A percentile compares a stretch with the other conserved stretches of the same genome.
These are phyloP conservation scores for Aspergillus cavernicola DNA, from an alignment of 495 filamentous ascomycete genomes.

Conservation along the genomic window DNA sequence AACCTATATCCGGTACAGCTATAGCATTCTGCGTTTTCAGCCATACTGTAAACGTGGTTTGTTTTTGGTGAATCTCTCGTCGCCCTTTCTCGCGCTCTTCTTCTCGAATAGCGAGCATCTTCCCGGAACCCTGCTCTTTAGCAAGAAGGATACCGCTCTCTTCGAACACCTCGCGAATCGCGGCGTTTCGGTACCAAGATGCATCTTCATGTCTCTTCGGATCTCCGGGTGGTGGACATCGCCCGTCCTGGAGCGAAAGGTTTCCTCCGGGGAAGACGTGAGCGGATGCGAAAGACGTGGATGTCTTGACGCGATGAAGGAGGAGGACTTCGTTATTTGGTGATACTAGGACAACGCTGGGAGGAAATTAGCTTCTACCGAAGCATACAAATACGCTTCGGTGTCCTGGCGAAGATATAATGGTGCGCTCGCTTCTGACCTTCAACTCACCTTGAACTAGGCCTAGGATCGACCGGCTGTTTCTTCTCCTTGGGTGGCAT, in stretches of 20 bases:
- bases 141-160: slow-evolving; percentile 89
- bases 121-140: slow-evolving; percentile 38
- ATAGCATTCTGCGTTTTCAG: slow-evolving; percentile 54
- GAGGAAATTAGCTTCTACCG: background rate
- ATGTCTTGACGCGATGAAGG: slow-evolving; percentile 77
- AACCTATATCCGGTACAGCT: slow-evolving; percentile 65
- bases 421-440: no score
- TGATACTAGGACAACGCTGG: slow-evolving; percentile 82
- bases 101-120: slow-evolving; percentile 56
- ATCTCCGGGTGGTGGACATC: slow-evolving; percentile 43
- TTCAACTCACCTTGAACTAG: slow-evolving; percentile 31
- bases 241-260: slow-evolving; percentile 64
- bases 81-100: slow-evolving; percentile 62
- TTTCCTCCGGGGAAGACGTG: slow-evolving; percentile 98
- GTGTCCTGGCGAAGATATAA: background rate
- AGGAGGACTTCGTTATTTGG: slow-evolving; percentile 82
- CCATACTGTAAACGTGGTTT: slow-evolving; percentile 64
- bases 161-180: slow-evolving; percentile 90
- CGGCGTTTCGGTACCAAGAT: slow-evolving; percentile 66
- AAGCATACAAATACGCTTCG: background rate
- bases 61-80: slow-evolving; percentile 59
- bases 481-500: slow-evolving; percentile 23
- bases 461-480: slow-evolving; percentile 29
- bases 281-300: slow-evolving; percentile 80
- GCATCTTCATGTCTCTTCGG: slow-evolving; percentile 61